Base-by-base conservation (phyloP, 2,329 filamentous ascomycete species). In the Ustulina deusta region DNA sequence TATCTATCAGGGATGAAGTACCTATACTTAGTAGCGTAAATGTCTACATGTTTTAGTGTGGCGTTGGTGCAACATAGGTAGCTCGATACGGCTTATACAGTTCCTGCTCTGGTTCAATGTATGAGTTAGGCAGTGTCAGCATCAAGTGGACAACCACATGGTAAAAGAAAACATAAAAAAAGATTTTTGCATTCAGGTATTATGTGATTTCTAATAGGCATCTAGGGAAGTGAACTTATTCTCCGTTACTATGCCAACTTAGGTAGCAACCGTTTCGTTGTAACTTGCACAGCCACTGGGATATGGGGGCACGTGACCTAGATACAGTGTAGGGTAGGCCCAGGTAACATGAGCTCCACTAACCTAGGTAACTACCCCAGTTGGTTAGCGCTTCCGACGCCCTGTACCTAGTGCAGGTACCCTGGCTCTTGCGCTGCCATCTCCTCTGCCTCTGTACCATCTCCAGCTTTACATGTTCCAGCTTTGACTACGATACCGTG, bases 221-320 rank as follows among this genome's bases (percentile, higher is more conserved):
- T 17, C 2, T 9, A 13, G 17, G 25, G 25, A 49, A 29, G 25
- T 10, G 9, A 10, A n/a, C 20, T 49, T 49, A 29, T 25, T 34
- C 13, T 46, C 15, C 13, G 15, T 36, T 20, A 36, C 27, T 46
- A 44, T 29, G 22, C 27, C 17, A 27, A 46, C 38, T 20, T 9
- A 27, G 17, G 20, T 27, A 27, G 25, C 27, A 42, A 51, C 36
- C 46, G 44, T 22, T 42, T 20, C 17, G 27, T 9, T 32, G 42
- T 27, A 36, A 48, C 44, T 32, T 62, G 66, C 66, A 65, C 66
- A 68, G 66, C 66, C 66, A 68, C 66, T 48, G 22, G 13, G 38
- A 52, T n/a, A 58, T 17, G 6, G 6, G 0, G 48, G 6, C 66
- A 69, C 66, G 66, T 69, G 66, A 69, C 40, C 34, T 38, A 13